Conservation (phyloP, 208 protist species). For the Acanthamoeba castellanii region DNA sequence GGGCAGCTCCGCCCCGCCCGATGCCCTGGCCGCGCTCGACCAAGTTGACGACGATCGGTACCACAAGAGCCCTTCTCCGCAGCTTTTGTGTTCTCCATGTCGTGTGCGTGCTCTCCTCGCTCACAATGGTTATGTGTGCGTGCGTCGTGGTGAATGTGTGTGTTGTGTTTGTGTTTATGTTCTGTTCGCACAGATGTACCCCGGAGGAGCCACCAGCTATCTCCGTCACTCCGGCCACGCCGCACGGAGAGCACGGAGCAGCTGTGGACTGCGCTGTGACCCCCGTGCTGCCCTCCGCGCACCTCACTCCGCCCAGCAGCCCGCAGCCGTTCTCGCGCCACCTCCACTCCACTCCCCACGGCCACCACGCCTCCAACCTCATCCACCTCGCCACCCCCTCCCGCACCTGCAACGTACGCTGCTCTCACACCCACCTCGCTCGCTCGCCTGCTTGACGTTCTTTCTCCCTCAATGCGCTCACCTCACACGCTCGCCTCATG, state of each 20-base stretch:
- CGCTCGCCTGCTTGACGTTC: not conserved
- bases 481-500: not conserved
- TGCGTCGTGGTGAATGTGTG: not conserved
- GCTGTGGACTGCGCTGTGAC: too few relatives aligned
- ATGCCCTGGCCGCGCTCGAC: not conserved
- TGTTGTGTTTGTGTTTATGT: not conserved
- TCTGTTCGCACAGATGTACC: not conserved
- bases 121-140: not conserved
- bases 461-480: not conserved
- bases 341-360: not conserved
- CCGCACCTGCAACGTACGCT: not conserved
- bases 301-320: slow-evolving; percentile 28
- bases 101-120: too few relatives aligned
- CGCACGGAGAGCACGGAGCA: not conserved
- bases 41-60: not conserved
- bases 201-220: not conserved
- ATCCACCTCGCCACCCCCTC: not conserved
- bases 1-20: not conserved
- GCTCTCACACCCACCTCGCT: not conserved
- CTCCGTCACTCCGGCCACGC: slow-evolving; percentile 56
- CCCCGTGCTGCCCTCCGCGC: not conserved
- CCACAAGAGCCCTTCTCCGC: not conserved
- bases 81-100: not conserved
- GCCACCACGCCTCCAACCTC: not conserved
- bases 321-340: slow-evolving; percentile 32